Conservation (phyloP, 805 yeast species). For the Zygosaccharomyces kombuchaensis region DNA sequence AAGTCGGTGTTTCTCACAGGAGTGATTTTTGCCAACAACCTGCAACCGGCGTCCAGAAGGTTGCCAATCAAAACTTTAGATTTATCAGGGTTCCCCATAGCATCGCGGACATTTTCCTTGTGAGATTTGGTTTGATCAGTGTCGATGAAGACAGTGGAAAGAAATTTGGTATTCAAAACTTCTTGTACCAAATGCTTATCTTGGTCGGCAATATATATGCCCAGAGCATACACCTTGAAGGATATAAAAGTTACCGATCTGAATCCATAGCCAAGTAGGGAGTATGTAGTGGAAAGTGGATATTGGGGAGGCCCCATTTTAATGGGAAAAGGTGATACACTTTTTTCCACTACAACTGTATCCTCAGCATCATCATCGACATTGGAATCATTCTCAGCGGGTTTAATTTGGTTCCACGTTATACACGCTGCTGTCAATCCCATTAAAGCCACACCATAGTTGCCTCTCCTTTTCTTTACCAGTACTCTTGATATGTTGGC, state of each 20-base stretch:
- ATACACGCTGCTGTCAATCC: constrained; percentile 7
- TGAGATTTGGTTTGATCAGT: constrained; percentile 35
- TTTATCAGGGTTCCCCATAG: constrained; percentile 47
- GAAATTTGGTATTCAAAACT: constrained; percentile 42
- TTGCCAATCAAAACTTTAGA: constrained; percentile 53
- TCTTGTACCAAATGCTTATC: constrained; percentile 45
- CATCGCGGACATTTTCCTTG: constrained; percentile 38
- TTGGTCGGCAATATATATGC: constrained; percentile 65
- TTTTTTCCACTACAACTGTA: constrained; percentile 44
- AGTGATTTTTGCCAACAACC: constrained; percentile 67
- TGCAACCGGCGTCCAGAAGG: constrained; percentile 55
- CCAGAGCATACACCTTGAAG: constrained; percentile 84
- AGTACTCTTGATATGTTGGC: background rate
- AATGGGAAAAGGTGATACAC: constrained; percentile 48
- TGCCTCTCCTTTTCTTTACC: background rate
- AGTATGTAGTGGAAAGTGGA: constrained; percentile 38
- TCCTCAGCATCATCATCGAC: constrained; percentile 21
- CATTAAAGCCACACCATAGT: constrained; percentile 4
- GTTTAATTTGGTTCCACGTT: background rate
- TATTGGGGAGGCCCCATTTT: constrained; percentile 22
- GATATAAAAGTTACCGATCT: constrained; percentile 77
- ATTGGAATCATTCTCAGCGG: constrained; percentile 9
- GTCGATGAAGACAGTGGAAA: constrained; percentile 38
- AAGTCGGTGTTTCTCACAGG: constrained; percentile 92
- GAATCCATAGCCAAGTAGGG: constrained; percentile 73